Percentiles rank a stretch among this genome's conserved stretches.
These are phyloP conservation scores for Tricholoma sp. DNA, from an alignment of 768 basidiomycete genomes.

Conservation along the genomic window DNA sequence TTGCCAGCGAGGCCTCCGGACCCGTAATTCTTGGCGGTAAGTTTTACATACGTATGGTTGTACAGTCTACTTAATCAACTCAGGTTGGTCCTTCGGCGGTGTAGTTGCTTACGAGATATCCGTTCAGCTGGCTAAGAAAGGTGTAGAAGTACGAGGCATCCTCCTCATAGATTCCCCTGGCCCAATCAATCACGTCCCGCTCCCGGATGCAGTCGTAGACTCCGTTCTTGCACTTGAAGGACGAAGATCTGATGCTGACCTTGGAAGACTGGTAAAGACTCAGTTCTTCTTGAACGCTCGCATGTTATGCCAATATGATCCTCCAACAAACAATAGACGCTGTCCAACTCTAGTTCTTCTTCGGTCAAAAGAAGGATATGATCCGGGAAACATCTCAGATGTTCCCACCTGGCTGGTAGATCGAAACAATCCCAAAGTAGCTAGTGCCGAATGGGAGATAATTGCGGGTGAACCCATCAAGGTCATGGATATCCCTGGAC, in stretches of 20 bases:
- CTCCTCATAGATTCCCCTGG: conserved; percentile 65
- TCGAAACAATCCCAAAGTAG: conserved; percentile 27
- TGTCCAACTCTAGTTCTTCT: conserved; percentile 42
- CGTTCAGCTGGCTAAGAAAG: conserved; percentile 40
- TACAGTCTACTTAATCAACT: background rate
- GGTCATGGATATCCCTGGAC: conserved; percentile 54
- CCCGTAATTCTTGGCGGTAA: conserved; percentile 57
- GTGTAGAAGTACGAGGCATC: conserved; percentile 47
- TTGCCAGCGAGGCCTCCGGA: conserved; percentile 28
- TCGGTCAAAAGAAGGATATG: conserved; percentile 46
- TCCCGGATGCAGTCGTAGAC: conserved; percentile 51
- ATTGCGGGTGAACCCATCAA: conserved; percentile 33
- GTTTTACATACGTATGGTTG: conserved; percentile 5
- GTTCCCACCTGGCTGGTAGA: conserved; percentile 52
- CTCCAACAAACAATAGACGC: conserved; percentile 17
- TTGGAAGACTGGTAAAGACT: conserved; percentile 31
- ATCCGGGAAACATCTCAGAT: conserved; percentile 22
- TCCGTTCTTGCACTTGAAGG: conserved; percentile 31
- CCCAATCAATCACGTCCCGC: conserved; percentile 45
- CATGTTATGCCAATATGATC: conserved; percentile 44
- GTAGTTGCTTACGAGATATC: conserved; percentile 66
- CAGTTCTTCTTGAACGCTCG: conserved; percentile 48
- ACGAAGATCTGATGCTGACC: conserved; percentile 21
- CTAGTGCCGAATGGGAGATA: conserved; percentile 43
- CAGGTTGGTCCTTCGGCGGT: conserved; percentile 81